Conservation (phyloP, 2,329 filamentous ascomycete species). For the Furcasterigmium sp. region DNA sequence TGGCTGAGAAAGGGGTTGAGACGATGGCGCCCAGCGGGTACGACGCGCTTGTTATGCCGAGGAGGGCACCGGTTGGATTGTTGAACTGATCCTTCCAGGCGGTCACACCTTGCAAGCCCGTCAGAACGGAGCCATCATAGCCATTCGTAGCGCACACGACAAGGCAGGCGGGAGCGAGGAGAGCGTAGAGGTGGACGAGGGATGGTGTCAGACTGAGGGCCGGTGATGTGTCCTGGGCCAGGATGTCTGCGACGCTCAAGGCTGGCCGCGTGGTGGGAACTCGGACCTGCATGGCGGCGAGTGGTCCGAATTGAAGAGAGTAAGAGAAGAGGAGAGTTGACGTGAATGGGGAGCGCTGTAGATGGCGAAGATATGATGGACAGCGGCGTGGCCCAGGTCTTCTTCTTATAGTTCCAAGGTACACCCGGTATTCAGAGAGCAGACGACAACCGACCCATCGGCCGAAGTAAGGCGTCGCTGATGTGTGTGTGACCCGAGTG, state of each 20-base stretch:
- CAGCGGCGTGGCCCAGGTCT: no score
- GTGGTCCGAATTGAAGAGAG: no score
- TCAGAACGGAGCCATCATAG: constrained; percentile 27
- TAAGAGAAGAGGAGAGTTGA: no score
- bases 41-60: constrained; percentile 30
- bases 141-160: constrained; percentile 2
- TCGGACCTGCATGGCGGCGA: background rate
- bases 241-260: background rate
- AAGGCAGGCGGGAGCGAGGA: background rate
- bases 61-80: constrained; percentile 24
- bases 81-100: constrained; percentile 28
- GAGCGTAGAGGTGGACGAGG: background rate
- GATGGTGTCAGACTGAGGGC: background rate
- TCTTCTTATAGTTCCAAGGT: no score
- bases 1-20: constrained; percentile 25
- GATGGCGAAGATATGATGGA: no score
- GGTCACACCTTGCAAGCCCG: constrained; percentile 28
- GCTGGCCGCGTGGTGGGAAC: background rate
- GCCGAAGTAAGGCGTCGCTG: no score
- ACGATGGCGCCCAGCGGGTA: constrained; percentile 34
- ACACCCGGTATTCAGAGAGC: no score
- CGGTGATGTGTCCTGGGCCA: background rate
- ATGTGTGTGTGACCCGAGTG: no score
- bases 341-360: no score
- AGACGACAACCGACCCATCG: no score